Percentiles rank a stretch among this genome's conserved stretches.
Evolutionary conservation across 768 basidiomycete genomes (phyloP).

Genomic region (Zangia roseola): DNA sequence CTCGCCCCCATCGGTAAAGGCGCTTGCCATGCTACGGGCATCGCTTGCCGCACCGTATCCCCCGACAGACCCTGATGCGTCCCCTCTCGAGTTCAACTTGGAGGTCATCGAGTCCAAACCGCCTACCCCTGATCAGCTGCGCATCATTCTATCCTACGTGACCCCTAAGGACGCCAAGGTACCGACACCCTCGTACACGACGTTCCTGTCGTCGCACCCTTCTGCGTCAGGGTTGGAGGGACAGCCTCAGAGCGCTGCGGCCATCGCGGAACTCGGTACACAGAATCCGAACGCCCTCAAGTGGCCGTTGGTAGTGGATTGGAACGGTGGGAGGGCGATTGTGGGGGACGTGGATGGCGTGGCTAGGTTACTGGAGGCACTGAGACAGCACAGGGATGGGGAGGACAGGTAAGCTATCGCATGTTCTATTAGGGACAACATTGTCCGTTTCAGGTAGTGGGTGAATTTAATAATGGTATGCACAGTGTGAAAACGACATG

Average conservation of each 20-base stretch:
- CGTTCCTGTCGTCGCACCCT: conserved; percentile 65
- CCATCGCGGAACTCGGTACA: conserved; percentile 48
- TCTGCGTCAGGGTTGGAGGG: conserved; percentile 37
- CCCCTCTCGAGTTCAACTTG: conserved; percentile 67
- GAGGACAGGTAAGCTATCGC: conserved; percentile 43
- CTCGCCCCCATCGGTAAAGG: conserved; percentile 63
- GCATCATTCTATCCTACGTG: conserved; percentile 63
- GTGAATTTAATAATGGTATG: not conserved
- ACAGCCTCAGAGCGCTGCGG: conserved; percentile 41
- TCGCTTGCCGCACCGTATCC: conserved; percentile 66
- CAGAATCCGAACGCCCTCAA: conserved; percentile 61
- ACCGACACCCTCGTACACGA: conserved; percentile 23
- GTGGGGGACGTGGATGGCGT: conserved; percentile 72
- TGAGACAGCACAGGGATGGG: conserved; percentile 68
- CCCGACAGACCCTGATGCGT: conserved; percentile 39
- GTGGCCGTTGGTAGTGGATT: conserved; percentile 83
- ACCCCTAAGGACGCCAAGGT: conserved; percentile 31
- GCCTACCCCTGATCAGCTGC: conserved; percentile 68
- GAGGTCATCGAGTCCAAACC: conserved; percentile 64
- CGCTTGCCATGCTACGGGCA: conserved; percentile 56
- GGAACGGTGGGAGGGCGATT: conserved; percentile 62
- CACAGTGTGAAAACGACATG: not conserved
- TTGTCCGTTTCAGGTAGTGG: not conserved
- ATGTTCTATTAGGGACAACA: not conserved
- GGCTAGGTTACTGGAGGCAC: conserved; percentile 58